phyloP scores from a whole-genome alignment of 768 basidiomycete genomes.

The Suillus tomentosus region DNA sequence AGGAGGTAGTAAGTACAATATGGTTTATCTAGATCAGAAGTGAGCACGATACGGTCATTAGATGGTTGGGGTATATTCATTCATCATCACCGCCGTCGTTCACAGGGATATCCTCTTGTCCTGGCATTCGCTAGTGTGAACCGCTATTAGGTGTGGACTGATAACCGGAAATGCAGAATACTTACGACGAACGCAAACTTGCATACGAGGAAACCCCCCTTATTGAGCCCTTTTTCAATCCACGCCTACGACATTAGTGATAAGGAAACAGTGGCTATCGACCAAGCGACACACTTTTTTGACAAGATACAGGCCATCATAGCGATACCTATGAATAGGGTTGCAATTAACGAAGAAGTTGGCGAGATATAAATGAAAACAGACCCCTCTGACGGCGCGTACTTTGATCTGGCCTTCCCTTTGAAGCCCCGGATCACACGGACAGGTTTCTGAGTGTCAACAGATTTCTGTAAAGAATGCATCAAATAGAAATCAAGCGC shows the following conservation, averaged over 20 bases:
- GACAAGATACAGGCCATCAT: slow-evolving; percentile 85
- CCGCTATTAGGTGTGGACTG: neutral
- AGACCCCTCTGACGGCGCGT: slow-evolving; percentile 80
- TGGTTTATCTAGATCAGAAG: neutral
- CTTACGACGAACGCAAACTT: slow-evolving; percentile 82
- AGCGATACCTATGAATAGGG: slow-evolving; percentile 64
- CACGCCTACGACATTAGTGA: slow-evolving; percentile 51
- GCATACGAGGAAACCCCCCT: slow-evolving; percentile 76
- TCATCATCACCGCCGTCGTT: slow-evolving; percentile 20
- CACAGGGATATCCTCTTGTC: slow-evolving; percentile 26
- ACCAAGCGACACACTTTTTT: slow-evolving; percentile 52
- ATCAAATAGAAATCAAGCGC: neutral
- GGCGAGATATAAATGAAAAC: slow-evolving; percentile 11
- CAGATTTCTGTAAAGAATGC: slow-evolving; percentile 53
- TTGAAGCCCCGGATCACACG: slow-evolving; percentile 90
- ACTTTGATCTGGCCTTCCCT: slow-evolving; percentile 53
- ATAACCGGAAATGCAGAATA: neutral
- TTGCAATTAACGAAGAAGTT: neutral
- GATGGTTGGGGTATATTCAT: slow-evolving; percentile 1
- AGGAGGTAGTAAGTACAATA: neutral
- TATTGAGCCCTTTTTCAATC: slow-evolving; percentile 71
- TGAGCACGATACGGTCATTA: neutral
- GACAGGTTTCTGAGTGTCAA: slow-evolving; percentile 79
- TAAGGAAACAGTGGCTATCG: neutral
- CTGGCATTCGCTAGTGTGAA: slow-evolving; percentile 26